A percentile compares a stretch with the other conserved stretches of the same genome.
Evolutionary conservation across 2,329 filamentous ascomycete species (phyloP).

Genomic region (Endoconidiophora laricicola): DNA sequence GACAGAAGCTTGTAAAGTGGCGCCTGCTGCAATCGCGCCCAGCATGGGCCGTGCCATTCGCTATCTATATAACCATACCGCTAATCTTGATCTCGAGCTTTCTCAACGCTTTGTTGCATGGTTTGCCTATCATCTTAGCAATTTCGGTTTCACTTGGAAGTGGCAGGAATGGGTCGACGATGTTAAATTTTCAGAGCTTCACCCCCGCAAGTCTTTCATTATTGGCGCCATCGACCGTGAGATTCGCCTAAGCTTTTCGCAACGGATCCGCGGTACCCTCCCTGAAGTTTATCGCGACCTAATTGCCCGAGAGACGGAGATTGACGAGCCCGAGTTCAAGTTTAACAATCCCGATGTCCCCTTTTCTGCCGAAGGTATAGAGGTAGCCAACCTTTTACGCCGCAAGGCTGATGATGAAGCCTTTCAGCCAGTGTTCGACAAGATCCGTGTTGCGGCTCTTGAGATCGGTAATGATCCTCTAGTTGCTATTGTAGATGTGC

Average conservation of each 20-base stretch:
- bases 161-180: slow-evolving; percentile 96
- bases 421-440: slow-evolving; percentile 63
- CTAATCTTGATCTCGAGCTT: slow-evolving; percentile 74
- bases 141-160: slow-evolving; percentile 99
- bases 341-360: slow-evolving; percentile 63
- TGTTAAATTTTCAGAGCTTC: slow-evolving; percentile 54
- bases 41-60: slow-evolving; percentile 86
- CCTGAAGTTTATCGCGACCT: slow-evolving; percentile 67
- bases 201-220: slow-evolving; percentile 90
- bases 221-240: slow-evolving; percentile 85
- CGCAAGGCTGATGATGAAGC: slow-evolving; percentile 77
- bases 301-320: slow-evolving; percentile 76
- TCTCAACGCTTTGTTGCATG: slow-evolving; percentile 82
- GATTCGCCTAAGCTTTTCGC: slow-evolving; percentile 87
- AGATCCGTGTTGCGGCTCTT: slow-evolving; percentile 63
- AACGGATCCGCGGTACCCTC: slow-evolving; percentile 85
- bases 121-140: slow-evolving; percentile 95
- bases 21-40: slow-evolving; percentile 88
- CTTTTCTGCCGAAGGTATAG: slow-evolving; percentile 69
- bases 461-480: slow-evolving; percentile 60
- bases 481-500: slow-evolving; percentile 79
- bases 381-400: slow-evolving; percentile 61
- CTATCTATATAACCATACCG: slow-evolving; percentile 69
- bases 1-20: slow-evolving; percentile 90
- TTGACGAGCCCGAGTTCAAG: slow-evolving; percentile 93